A percentile compares a stretch with the other conserved stretches of the same genome.
These are phyloP conservation scores for Pseudozyma hubeiensis DNA, from an alignment of 1,284 basidiomycete species.

Conservation along the genomic window DNA sequence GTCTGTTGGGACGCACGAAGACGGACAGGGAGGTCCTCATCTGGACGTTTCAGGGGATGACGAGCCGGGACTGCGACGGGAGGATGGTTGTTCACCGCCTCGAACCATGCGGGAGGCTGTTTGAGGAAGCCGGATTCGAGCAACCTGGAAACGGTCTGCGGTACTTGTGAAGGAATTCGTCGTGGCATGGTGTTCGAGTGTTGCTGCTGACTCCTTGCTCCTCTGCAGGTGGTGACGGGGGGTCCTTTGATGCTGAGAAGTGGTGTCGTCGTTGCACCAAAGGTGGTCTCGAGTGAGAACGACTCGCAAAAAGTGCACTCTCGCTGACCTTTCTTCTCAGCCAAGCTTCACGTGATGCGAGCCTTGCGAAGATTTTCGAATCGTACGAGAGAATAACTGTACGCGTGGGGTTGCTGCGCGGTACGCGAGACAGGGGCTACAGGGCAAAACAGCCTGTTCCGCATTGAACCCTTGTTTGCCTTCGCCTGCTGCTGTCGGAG, in stretches of 20 bases:
- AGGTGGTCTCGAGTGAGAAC: not conserved
- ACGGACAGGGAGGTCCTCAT: conserved; percentile 65
- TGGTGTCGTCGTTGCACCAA: not conserved
- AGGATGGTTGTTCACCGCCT: conserved; percentile 86
- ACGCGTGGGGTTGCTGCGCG: conserved; percentile 15
- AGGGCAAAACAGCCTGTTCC: conserved; percentile 1
- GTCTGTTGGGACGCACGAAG: conserved; percentile 24
- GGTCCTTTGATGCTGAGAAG: not conserved
- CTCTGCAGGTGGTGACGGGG: not conserved
- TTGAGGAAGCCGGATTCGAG: conserved; percentile 79
- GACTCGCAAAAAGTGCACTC: conserved; percentile 16
- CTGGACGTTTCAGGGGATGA: conserved; percentile 74
- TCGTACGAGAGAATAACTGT: conserved; percentile 19
- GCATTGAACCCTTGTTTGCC: conserved; percentile 10
- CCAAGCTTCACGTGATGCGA: conserved; percentile 25
- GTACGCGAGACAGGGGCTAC: conserved; percentile 35
- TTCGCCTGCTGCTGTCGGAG: not conserved
- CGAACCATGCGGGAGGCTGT: conserved; percentile 84
- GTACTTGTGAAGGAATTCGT: conserved; percentile 86
- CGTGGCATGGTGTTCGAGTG: conserved; percentile 75
- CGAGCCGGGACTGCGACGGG: conserved; percentile 85
- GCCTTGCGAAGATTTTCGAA: too few species aligned
- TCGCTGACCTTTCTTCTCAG: conserved; percentile 27
- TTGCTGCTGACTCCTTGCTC: not conserved
- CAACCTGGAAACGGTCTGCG: conserved; percentile 85